Evolutionary conservation across 108 stramenopile genomes (phyloP), one percentile per base, ranked within the genome.

Genomic region (Craspedostauros australis): DNA sequence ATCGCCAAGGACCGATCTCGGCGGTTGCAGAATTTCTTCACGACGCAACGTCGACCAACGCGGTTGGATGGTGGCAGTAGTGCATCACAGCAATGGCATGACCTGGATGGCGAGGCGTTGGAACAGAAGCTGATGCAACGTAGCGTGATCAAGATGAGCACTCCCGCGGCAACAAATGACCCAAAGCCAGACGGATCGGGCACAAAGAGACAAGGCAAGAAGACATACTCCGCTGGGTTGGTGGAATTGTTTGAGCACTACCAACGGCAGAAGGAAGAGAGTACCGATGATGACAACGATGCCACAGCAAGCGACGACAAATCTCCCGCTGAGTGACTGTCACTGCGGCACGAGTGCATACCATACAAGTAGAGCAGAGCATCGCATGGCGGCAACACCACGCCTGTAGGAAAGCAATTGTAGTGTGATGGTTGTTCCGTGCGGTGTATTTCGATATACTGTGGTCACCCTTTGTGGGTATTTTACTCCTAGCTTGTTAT

Each of bases 81-180:
- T 5, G 88, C n/a, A n/a, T n/a, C n/a, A n/a, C n/a, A n/a, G n/a
- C n/a, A 91, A 54, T 91, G 88, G 88, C 81, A 79, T 49, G 64
- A 70, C 3, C 46, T 82, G 14, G 58, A 56, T 31, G 53, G 63
- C 15, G 70, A 75, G 4, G 75, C 54, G 5, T 57, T 91, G 46
- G 50, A 57, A 47, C 37, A 54, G 14, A 70, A 75, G 53, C 50
- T 91, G 32, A 59, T 82, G 5, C 69, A 46, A 50, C 50, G 54
- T 25, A 56, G 57, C 22, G 66, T 60, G 25, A 68, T 68, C 20
- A 49, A 50, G n/a, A 53, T 47, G 15, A 24, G 34, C 5, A 40
- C 18, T 12, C 39, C 24, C 2, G 34, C 22, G 16, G 51, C 47
- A 48, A 48, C 15, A 3, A 60, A 21, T 31, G 36, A 6, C 0